Base-by-base conservation (phyloP, 2,329 filamentous ascomycete species). In the Oidium heveae region DNA sequence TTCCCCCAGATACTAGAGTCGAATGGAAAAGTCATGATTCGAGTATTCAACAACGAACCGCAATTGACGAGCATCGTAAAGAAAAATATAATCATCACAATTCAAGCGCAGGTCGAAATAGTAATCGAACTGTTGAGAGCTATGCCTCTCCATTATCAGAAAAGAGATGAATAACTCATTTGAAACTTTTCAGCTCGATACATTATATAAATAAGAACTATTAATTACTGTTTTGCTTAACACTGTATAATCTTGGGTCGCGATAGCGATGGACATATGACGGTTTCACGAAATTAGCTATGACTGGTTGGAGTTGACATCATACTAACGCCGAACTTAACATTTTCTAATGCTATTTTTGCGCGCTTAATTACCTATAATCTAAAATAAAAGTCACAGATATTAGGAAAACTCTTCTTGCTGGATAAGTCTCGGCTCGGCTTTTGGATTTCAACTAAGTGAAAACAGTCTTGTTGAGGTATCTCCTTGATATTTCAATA, bases 1-100 rank as follows among this genome's bases (percentile, higher is more conserved):
- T 95, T 66, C 89, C 89, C 1, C 70, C 79, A 47, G 89, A 94
- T 66, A 96, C 91, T 39, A 84, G 84, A 64, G 82, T 98, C 57
- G 80, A 91, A 62, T 98, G 88, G 79, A 94, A 94, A 71, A 91
- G 84, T 65, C 91, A 98, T 67, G 88, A 95, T 65, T 86, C 89
- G 59, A 94, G 86, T 68, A 95, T 98, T 65, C 84, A 86, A 61
- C 88, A 95, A 70, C 79, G 87, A 61, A 84, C 82, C 33, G 85
- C 85, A 20, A 87, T 94, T 59, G 88, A 95, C 63, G 86, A 94
- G 68, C 85, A 86, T 55, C 83, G 88, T 58, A 86, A 89, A 61
- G 87, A 94, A 64, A 94, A 94, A 69, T 75, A 72, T 18, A 63
- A 65, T 55, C 66, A 62, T 50, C 59, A 60, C 22, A 57, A 56